These are phyloP conservation scores for Suillus alpinus DNA, from an alignment of 768 basidiomycete genomes.

Conservation along the genomic window DNA sequence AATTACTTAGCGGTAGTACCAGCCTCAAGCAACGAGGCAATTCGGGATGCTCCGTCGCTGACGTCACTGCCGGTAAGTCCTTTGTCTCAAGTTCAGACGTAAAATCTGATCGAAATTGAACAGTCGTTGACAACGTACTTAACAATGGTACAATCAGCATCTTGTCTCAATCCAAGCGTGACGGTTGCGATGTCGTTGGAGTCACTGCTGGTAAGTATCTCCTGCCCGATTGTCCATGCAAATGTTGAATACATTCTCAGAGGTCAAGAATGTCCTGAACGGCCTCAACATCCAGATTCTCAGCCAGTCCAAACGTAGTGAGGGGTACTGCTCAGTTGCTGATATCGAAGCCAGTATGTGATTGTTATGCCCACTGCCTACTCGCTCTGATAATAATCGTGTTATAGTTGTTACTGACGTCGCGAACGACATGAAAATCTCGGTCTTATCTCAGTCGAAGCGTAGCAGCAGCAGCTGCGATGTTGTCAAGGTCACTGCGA, in stretches of 20 bases:
- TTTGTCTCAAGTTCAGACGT: rapidly evolving
- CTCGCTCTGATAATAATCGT: no score
- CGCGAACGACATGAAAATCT: not conserved
- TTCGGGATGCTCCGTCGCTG: not conserved
- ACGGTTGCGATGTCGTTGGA: not conserved
- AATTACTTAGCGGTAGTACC: not conserved
- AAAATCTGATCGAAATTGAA: not conserved
- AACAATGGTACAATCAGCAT: not conserved
- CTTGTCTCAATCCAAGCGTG: not conserved
- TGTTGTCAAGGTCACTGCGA: not conserved
- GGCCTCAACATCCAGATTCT: not conserved
- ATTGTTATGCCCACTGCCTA: not conserved
- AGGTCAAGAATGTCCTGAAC: not conserved
- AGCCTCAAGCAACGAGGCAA: not conserved
- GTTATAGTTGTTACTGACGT: rapidly evolving
- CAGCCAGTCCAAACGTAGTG: not conserved
- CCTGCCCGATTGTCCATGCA: no score
- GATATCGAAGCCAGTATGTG: not conserved
- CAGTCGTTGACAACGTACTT: not conserved
- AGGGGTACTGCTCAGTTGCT: not conserved
- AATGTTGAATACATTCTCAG: not conserved
- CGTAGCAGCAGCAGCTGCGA: not conserved
- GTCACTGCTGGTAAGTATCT: not conserved
- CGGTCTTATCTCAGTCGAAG: not conserved
- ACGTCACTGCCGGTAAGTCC: not conserved